Conservation (phyloP, 768 basidiomycete species). For the Kwoniella mangroviensis region DNA sequence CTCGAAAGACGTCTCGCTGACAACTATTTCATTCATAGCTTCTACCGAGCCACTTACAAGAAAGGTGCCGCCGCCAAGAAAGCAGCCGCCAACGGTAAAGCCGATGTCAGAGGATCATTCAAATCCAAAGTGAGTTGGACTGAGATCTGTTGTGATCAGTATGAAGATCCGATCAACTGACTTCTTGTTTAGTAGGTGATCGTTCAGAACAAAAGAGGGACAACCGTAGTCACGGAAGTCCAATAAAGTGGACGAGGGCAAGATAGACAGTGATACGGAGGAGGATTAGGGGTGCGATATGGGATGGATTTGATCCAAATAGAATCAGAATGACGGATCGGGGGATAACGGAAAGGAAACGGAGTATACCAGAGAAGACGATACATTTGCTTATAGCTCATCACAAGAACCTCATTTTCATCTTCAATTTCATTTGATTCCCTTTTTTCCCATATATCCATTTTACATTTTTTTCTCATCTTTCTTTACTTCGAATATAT, state of each 20-base stretch:
- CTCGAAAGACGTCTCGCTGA: constrained; percentile 7
- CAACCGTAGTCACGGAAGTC: constrained; percentile 40
- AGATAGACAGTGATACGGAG: neutral
- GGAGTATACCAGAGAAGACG: too few species aligned
- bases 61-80: constrained; percentile 45
- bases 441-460: neutral
- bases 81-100: constrained; percentile 28
- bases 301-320: too few species aligned
- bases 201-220: constrained; percentile 29
- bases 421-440: neutral
- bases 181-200: constrained; percentile 40
- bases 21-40: constrained; percentile 30
- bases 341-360: too few species aligned
- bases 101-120: constrained; percentile 44
- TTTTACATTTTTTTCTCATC: neutral
- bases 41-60: constrained; percentile 59
- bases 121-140: constrained; percentile 50
- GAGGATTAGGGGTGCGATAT: neutral
- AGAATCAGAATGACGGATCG: too few species aligned
- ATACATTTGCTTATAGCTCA: too few species aligned
- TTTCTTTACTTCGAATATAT: neutral
- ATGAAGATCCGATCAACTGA: neutral
- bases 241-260: neutral
- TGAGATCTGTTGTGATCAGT: neutral
- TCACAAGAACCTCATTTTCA: neutral